Evolutionary conservation across 306 rosid species (phyloP).

Genomic region (Spatholobus suberectus): DNA sequence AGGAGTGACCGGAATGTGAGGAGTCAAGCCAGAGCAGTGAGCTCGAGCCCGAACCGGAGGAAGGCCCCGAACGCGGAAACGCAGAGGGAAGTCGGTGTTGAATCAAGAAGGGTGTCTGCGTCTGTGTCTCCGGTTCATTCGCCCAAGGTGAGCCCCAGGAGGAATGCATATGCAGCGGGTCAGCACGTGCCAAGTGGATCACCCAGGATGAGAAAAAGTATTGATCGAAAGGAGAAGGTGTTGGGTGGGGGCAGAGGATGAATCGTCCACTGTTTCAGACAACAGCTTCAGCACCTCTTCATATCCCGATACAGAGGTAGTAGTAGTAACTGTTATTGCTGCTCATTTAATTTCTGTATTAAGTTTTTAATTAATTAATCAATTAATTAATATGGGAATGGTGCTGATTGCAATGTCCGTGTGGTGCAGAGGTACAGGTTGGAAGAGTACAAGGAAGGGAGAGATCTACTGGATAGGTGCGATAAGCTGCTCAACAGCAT

Average conservation of each 20-base stretch:
- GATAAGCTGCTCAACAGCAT: conserved; percentile 82
- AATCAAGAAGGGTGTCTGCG: conserved; percentile 69
- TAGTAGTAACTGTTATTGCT: not conserved
- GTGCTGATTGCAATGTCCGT: not conserved
- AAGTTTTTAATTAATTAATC: not conserved
- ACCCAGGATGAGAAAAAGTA: conserved; percentile 58
- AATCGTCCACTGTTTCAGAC: conserved; percentile 77
- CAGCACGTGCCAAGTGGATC: conserved; percentile 58
- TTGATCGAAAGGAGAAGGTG: conserved; percentile 44
- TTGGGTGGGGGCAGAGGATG: conserved; percentile 62
- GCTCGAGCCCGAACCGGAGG: conserved; percentile 61
- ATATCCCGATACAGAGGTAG: conserved; percentile 79
- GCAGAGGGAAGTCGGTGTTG: conserved; percentile 52
- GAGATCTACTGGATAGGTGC: conserved; percentile 77
- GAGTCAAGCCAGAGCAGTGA: conserved; percentile 50
- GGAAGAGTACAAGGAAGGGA: conserved; percentile 77
- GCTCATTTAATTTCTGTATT: not conserved
- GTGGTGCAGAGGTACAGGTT: conserved; percentile 59
- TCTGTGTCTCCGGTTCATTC: conserved; percentile 77
- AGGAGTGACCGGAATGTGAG: conserved; percentile 46
- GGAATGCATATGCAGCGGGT: conserved; percentile 37
- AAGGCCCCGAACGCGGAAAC: conserved; percentile 53
- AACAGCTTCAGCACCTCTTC: conserved; percentile 71
- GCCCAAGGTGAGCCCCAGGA: conserved; percentile 58
- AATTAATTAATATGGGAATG: not conserved